Evolutionary conservation across 2,329 filamentous ascomycete species (phyloP).

Genomic region (Coleophoma eucalyptorum): DNA sequence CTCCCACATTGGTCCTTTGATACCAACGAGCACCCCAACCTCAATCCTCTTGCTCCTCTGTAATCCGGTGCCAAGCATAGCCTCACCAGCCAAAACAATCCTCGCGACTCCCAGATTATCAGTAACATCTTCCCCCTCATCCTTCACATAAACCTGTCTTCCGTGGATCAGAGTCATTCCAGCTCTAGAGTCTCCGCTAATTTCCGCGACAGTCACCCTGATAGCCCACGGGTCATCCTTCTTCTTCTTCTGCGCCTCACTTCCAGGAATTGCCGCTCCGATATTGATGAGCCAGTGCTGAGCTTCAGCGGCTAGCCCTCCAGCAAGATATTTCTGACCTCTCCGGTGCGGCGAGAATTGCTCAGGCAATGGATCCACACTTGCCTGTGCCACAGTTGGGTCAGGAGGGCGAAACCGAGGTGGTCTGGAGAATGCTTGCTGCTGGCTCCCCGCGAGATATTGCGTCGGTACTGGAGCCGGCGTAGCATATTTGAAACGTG

Average conservation of each 20-base stretch:
- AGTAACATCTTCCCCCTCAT: slow-evolving; percentile 7
- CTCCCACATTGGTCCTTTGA: slow-evolving; percentile 30
- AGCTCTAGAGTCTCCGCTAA: slow-evolving; percentile 14
- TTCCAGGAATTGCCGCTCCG: slow-evolving; percentile 15
- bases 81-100: slow-evolving; percentile 27
- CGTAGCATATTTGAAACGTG: slow-evolving; percentile 24
- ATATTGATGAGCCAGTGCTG: slow-evolving; percentile 46
- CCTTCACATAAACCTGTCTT: slow-evolving; percentile 10
- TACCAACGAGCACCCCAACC: slow-evolving; percentile 20
- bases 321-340: slow-evolving; percentile 42
- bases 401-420: slow-evolving; percentile 27
- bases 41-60: slow-evolving; percentile 20
- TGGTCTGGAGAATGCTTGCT: slow-evolving; percentile 23
- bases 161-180: slow-evolving; percentile 26
- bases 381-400: slow-evolving; percentile 6
- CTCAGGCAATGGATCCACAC: slow-evolving; percentile 38
- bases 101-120: slow-evolving; percentile 15
- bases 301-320: slow-evolving; percentile 44
- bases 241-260: slow-evolving; percentile 4
- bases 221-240: slow-evolving; percentile 22
- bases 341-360: slow-evolving; percentile 49
- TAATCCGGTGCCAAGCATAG: slow-evolving; percentile 12
- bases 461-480: slow-evolving; percentile 15
- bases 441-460: background rate
- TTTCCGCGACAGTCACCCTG: slow-evolving; percentile 23